Evolutionary conservation across 1,284 basidiomycete genomes (phyloP), one percentile per base, ranked within the genome.

Genomic region (Malassezia arunalokei): DNA sequence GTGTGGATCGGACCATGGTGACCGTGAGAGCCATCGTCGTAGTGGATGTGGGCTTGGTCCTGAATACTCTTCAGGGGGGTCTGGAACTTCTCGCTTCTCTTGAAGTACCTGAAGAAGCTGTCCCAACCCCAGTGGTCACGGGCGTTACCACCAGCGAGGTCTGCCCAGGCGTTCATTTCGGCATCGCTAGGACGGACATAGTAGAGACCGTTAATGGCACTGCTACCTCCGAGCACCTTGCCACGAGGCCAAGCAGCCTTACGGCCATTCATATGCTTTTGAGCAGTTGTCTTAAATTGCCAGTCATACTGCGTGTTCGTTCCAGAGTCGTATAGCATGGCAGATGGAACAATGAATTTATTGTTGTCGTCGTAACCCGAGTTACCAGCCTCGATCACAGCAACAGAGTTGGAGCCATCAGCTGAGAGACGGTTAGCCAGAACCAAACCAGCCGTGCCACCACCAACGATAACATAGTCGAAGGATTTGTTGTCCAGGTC

Each of bases 401-500:
- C 78, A 8, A 87, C 82, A 1, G 77, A 78, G 44, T 76, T 77
- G 7, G 63, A 60, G 1, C 79, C 64, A 59, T 83, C 78, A 57
- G 84, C 84, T 0, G 80, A 79, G 27, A 98, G 78, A 24, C 88
- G 87, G 68, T 82, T 83, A 0, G 89, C 89, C 28, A 98, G 77
- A 5, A 90, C 86, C 27, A 98, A 79, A 12, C 92, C 92, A 1
- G 83, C 88, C 17, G 89, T 89, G 1, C 91, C 91, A 41, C 89
- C 92, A 12, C 92, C 92, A 33, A 95, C 87, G 62, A 96, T 86
- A 31, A 94, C 86, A 48, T 84, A 84, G 75, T 84, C 82, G 53
- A 56, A 68, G 1, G 58, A 54, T 42, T 54, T 30, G 29, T 44
- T 44, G 15, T 49, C 43, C 35, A 66, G 50, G 5, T 43, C 38